phyloP scores from a whole-genome alignment of 129 eudicot species.

The Escallonia rubra region DNA sequence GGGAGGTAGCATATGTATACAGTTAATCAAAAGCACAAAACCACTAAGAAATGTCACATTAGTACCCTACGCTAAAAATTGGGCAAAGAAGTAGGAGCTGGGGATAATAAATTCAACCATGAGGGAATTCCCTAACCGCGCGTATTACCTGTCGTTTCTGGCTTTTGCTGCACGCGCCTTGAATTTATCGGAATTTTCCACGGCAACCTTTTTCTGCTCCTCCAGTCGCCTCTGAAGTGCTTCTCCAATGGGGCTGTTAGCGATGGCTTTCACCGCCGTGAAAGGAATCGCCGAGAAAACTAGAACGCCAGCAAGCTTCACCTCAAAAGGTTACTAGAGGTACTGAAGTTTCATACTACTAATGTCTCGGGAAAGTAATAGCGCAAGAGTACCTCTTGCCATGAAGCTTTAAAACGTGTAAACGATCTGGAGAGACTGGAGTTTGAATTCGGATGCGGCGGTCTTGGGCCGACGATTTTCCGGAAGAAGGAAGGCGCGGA shows the following conservation, averaged over 20 bases:
- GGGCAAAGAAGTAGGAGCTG: too few relatives aligned
- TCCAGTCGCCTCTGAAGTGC: conserved; percentile 57
- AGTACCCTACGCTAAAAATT: too few relatives aligned
- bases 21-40: too few relatives aligned
- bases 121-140: too few relatives aligned
- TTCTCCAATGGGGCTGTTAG: conserved; percentile 87
- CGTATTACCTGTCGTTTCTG: conserved; percentile 48
- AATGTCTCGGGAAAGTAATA: background rate
- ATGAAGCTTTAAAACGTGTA: conserved; percentile 61
- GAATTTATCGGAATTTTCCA: conserved; percentile 39
- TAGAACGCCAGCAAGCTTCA: conserved; percentile 85
- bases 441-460: background rate
- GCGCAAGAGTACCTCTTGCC: conserved; percentile 60
- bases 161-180: conserved; percentile 43
- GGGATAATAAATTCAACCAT: too few relatives aligned
- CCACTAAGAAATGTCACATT: too few relatives aligned
- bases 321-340: background rate
- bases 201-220: conserved; percentile 48
- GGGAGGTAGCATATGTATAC: too few relatives aligned
- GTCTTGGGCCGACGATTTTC: background rate
- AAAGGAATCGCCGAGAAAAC: conserved; percentile 95
- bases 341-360: too few relatives aligned
- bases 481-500: conserved; percentile 7
- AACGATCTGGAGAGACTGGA: conserved; percentile 1
- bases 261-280: conserved; percentile 92